Evolutionary conservation across 768 basidiomycete species (phyloP), one percentile per base, ranked within the genome.

Genomic region (Boletellus emodensis): DNA sequence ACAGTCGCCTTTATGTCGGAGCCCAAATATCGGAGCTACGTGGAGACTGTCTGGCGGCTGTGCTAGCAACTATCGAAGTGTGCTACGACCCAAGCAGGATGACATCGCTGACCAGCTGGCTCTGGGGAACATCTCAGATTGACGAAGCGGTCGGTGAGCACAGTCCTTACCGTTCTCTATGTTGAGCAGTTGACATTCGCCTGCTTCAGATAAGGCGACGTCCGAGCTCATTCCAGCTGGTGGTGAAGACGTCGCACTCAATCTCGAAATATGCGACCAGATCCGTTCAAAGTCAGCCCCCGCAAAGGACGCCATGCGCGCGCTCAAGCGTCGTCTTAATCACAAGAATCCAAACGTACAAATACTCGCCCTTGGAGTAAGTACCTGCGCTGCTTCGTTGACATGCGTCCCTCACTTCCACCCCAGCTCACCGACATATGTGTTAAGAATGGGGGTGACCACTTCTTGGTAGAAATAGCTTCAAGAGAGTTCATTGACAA

Each of bases 261-360:
- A 88, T 61, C 87, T 99, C 52, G 93, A 97, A 67, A 91, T 97
- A 75, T 93, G 92, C 57, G 96, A 99, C 71, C 87, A 94, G 70
- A 94, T 99, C 65, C 83, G 94, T 47, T 91, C 91, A 6, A 94
- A 95, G 74, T 82, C 87, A 37, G 85, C 87, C 1, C 79, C 81
- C 15, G 84, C 94, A 15, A 88, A 87, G 70, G 84, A 87, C 53
- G 87, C 95, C 4, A 89, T 94, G 85, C 86, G 86, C 51, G 82
- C 87, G 17, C 75, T 99, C 62, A 93, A 93, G 70, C 81, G 85
- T 22, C 80, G 94, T 44, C 74, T 98, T 44, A 85, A 86, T 61
- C 90, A 95, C 71, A 90, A 88, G 80, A 99, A 99, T 67, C 94
- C 93, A 0, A 95, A 98, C 59, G 94, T 95, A 8, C 92, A 94